Evolutionary conservation across 768 basidiomycete genomes (phyloP).

Genomic region (Leucocoprinus leucothites): DNA sequence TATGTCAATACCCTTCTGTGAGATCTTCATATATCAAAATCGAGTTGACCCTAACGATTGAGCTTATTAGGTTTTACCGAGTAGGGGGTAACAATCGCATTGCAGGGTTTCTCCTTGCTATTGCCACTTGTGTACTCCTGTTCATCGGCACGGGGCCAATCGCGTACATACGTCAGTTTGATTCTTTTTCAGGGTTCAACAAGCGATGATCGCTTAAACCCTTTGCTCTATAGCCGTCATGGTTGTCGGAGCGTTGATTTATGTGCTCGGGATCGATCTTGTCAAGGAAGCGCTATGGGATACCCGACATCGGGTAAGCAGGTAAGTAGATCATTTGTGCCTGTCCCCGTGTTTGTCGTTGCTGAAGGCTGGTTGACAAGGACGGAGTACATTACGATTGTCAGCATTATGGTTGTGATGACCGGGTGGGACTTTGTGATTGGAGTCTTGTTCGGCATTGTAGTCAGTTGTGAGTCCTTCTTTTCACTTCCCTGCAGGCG

Average conservation of each 20-base stretch:
- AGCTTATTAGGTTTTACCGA: conserved; percentile 69
- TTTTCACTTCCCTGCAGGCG: too few species aligned
- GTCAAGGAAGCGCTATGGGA: conserved; percentile 98
- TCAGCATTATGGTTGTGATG: conserved; percentile 89
- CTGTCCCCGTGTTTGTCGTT: neutral
- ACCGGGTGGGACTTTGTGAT: conserved; percentile 92
- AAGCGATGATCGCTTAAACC: too few species aligned
- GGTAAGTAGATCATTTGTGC: conserved; percentile 32
- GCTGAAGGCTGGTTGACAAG: conserved; percentile 27
- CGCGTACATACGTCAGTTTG: conserved; percentile 79
- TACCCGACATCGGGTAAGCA: conserved; percentile 82
- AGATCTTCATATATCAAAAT: conserved; percentile 5
- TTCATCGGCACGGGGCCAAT: conserved; percentile 87
- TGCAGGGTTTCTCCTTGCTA: conserved; percentile 82
- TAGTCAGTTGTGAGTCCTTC: conserved; percentile 72
- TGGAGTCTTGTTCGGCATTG: conserved; percentile 89
- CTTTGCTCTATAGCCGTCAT: conserved; percentile 63
- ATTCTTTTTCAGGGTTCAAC: too few species aligned
- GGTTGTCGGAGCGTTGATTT: conserved; percentile 90
- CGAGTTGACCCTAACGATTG: too few species aligned
- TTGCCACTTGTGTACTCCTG: conserved; percentile 67
- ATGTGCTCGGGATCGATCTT: conserved; percentile 91
- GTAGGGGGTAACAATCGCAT: conserved; percentile 86
- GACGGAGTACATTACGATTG: conserved; percentile 78
- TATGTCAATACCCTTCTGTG: conserved; percentile 85